Evolutionary conservation across 1,284 basidiomycete genomes (phyloP), one percentile per base, ranked within the genome.

Genomic region (Cryptococcus deneoformans): DNA sequence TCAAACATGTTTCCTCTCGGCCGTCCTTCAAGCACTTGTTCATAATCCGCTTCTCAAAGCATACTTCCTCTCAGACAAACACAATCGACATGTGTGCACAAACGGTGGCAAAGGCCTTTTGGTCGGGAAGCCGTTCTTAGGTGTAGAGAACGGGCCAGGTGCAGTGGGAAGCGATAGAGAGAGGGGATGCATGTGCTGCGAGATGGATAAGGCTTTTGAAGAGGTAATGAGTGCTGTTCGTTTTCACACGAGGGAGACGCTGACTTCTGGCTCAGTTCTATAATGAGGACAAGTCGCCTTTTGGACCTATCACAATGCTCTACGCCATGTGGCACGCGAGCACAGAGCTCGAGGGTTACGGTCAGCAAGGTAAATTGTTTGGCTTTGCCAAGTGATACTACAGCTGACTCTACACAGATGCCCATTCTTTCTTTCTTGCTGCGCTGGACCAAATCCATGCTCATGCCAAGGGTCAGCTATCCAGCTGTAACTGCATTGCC

Each of bases 1-100:
- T 2, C 90, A 95, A 67, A 98, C 94, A 0, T 99, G 94, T 71
- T 98, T 93, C 79, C 82, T 99, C 71, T 95, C 92, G 61, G 91
- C 90, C 52, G 86, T 98, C 48, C 82, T 99, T 6, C 95, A 99
- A 76, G 85, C 86, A n/a, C 88, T 99, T 68, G 80, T 92, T 11
- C 90, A 93, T 77, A 99, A 97, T 67, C 94, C 94, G 0, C 80
- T 97, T 5, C 81, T 98, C 8, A 85, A 92, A 46, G 90, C 91
- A 66, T 92, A 89, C 75, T 98, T 94, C 69, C 83, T 98, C 14
- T 84, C 87, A 51, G 94, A 97, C 62, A 70, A 71, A 52, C 70
- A 75, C 56, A 74, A 74, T 59, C 71, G 72, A 20, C 71, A 75
- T 60, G 65, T 76, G 12, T 75, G 73, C 44, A 46, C 64, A 1